Evolutionary conservation across 2,329 filamentous ascomycete genomes (phyloP).

Genomic region (Corinectria fuckeliana): DNA sequence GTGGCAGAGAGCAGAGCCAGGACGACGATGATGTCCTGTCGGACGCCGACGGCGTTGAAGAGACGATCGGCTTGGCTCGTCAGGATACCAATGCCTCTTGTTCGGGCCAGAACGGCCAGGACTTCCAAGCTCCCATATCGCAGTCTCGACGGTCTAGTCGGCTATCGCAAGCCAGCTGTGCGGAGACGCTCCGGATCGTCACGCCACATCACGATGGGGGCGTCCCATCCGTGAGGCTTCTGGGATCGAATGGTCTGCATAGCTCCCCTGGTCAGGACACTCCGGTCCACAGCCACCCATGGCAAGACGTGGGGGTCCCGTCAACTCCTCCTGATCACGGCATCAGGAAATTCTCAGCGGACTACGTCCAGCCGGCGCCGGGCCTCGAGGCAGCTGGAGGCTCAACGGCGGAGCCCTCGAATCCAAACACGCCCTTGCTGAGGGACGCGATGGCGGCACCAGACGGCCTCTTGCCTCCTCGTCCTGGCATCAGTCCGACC

Average conservation of each 20-base stretch:
- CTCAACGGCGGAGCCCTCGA: conserved; percentile 37
- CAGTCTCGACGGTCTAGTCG: conserved; percentile 57
- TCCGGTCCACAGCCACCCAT: conserved; percentile 52
- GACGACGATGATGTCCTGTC: conserved; percentile 61
- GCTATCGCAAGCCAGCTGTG: conserved; percentile 54
- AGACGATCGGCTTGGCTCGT: conserved; percentile 65
- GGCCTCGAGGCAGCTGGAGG: conserved; percentile 8
- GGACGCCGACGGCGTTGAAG: conserved; percentile 66
- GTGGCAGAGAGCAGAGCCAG: conserved; percentile 69
- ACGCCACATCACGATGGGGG: conserved; percentile 46
- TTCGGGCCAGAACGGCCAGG: conserved; percentile 27
- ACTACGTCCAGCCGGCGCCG: conserved; percentile 39
- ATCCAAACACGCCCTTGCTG: conserved; percentile 40
- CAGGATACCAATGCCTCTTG: conserved; percentile 48
- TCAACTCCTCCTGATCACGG: conserved; percentile 43
- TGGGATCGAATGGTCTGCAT: conserved; percentile 41
- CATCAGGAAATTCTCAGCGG: conserved; percentile 46
- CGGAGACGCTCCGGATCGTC: conserved; percentile 45
- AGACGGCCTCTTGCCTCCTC: conserved; percentile 41
- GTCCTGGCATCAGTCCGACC: conserved; percentile 36
- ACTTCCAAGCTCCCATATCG: conserved; percentile 32
- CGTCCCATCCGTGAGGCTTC: conserved; percentile 45
- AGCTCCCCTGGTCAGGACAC: conserved; percentile 44
- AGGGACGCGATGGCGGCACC: conserved; percentile 36
- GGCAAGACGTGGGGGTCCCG: conserved; percentile 47